These are phyloP conservation scores for Trichosanthes cucumerina DNA, from an alignment of 306 rosid species.

Conservation along the genomic window DNA sequence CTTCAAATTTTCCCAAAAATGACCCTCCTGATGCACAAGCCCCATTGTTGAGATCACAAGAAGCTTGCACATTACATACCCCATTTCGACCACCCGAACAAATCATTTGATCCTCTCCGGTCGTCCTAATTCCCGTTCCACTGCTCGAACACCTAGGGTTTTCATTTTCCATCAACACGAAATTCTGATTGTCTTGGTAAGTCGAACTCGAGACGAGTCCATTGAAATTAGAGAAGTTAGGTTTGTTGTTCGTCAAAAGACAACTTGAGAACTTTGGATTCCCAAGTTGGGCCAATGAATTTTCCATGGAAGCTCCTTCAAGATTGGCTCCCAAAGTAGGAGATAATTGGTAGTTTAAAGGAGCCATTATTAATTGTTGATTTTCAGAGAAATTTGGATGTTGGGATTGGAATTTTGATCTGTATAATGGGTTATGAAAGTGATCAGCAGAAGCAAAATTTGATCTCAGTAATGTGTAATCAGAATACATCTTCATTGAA, in stretches of 20 bases:
- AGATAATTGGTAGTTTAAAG: not conserved
- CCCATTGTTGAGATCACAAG: not conserved
- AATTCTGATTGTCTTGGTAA: not conserved
- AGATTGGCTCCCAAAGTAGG: not conserved
- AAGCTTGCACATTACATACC: not conserved
- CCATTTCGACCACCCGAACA: not conserved
- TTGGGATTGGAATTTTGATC: not conserved
- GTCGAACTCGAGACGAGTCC: not conserved
- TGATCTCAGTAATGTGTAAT: not conserved
- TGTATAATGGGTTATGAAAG: not conserved
- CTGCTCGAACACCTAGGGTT: not conserved
- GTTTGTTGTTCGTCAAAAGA: not conserved
- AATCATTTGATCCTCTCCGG: not conserved
- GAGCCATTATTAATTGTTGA: not conserved
- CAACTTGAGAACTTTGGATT: not conserved
- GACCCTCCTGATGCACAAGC: not conserved
- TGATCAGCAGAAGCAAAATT: slow-evolving; percentile 3
- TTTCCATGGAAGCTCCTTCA: not conserved
- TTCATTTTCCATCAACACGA: too few relatives aligned
- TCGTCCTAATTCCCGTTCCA: not conserved
- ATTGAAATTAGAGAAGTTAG: not conserved
- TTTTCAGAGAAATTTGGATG: not conserved
- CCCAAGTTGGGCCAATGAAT: not conserved
- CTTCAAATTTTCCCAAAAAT: not conserved
- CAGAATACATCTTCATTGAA: not conserved